Evolutionary conservation across 768 basidiomycete species (phyloP).

Genomic region (Russula virescens): DNA sequence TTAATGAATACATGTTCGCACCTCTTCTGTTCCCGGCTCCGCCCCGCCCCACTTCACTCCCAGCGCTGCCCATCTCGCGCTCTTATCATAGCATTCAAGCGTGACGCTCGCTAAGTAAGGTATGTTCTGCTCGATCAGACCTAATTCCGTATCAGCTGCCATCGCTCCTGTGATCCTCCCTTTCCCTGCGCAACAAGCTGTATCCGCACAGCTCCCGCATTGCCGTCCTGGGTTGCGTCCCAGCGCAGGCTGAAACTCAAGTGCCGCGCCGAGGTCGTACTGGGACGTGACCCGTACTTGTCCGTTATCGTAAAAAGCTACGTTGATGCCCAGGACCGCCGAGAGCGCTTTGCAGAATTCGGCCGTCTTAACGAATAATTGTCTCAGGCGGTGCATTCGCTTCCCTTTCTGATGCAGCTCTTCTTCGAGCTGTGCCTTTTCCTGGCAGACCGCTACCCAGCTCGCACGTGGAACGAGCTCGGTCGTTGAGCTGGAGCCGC

Average conservation of each 20-base stretch:
- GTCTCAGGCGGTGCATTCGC: slow-evolving; percentile 69
- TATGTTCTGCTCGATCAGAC: slow-evolving; percentile 82
- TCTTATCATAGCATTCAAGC: slow-evolving; percentile 77
- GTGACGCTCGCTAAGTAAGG: slow-evolving; percentile 89
- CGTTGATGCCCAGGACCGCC: slow-evolving; percentile 81
- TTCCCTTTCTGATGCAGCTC: slow-evolving; percentile 66
- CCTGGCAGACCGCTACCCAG: too few relatives aligned
- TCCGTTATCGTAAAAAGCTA: slow-evolving; percentile 88
- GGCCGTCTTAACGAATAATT: too few relatives aligned
- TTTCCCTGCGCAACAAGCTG: slow-evolving; percentile 71
- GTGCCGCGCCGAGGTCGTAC: too few relatives aligned
- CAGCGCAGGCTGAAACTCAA: too few relatives aligned
- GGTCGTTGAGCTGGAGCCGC: too few relatives aligned
- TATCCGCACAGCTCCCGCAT: slow-evolving; percentile 45
- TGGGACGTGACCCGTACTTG: too few relatives aligned
- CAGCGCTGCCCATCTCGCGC: slow-evolving; percentile 9
- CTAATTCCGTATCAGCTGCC: slow-evolving; percentile 75
- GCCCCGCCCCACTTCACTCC: too few relatives aligned
- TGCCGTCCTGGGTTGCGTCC: too few relatives aligned
- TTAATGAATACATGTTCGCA: too few relatives aligned
- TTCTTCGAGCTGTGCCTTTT: slow-evolving; percentile 65
- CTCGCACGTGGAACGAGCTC: too few relatives aligned
- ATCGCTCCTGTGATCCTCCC: slow-evolving; percentile 67
- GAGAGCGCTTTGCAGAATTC: slow-evolving; percentile 91
- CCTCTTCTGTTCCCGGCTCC: too few relatives aligned